These are phyloP conservation scores for Amylostereum areolatum DNA, from an alignment of 1,284 basidiomycete species.

Conservation along the genomic window DNA sequence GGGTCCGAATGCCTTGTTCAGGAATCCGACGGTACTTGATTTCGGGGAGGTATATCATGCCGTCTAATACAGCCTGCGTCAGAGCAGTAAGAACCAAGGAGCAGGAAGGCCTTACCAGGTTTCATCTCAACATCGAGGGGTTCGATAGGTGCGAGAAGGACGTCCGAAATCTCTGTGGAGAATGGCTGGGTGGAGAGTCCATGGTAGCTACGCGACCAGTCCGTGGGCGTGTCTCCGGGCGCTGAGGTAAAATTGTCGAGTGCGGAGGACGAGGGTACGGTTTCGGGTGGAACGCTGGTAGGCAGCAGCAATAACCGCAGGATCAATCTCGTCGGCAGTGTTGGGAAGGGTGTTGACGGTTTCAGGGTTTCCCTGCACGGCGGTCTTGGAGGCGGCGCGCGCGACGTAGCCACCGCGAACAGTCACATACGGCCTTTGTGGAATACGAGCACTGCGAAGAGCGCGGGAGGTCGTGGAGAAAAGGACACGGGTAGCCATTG, in stretches of 20 bases:
- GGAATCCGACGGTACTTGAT: conserved; percentile 94
- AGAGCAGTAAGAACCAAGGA: neutral
- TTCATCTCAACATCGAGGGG: conserved; percentile 88
- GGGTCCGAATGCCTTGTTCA: conserved; percentile 94
- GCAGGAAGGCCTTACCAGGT: conserved; percentile 59
- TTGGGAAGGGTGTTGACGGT: conserved; percentile 12
- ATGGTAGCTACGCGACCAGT: conserved; percentile 88
- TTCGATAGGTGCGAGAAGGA: conserved; percentile 73
- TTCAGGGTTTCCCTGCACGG: conserved; percentile 13
- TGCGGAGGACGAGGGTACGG: conserved; percentile 20
- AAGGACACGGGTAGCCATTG: neutral
- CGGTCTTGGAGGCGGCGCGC: conserved; percentile 14
- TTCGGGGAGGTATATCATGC: conserved; percentile 92
- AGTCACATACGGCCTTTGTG: neutral
- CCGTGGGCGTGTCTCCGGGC: conserved; percentile 29
- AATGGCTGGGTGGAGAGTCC: conserved; percentile 83
- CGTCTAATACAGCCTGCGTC: conserved; percentile 50
- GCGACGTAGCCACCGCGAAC: conserved; percentile 3
- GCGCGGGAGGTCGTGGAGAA: neutral
- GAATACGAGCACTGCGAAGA: neutral
- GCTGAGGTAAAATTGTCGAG: conserved; percentile 3
- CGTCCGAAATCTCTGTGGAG: conserved; percentile 65
- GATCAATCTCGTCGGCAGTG: conserved; percentile 16
- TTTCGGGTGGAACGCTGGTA: conserved; percentile 14
- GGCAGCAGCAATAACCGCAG: conserved; percentile 8